phyloP scores from a whole-genome alignment of 2,329 filamentous ascomycete species.

The Aureobasidium sp. region DNA sequence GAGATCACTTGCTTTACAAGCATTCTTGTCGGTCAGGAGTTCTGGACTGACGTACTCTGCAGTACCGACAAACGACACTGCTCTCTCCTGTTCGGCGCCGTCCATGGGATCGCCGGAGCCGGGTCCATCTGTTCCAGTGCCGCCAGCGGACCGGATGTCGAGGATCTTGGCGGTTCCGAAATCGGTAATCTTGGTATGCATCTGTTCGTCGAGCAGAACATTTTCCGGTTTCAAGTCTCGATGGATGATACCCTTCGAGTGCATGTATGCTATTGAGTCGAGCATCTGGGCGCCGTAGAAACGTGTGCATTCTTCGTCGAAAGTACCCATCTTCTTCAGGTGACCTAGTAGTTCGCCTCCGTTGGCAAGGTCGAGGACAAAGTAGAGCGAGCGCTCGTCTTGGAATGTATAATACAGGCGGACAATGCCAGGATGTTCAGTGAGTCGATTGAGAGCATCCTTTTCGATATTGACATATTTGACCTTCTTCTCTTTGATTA shows the following conservation, averaged over 20 bases:
- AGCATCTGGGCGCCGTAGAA: constrained; percentile 96
- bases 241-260: constrained; percentile 90
- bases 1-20: constrained; percentile 93
- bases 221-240: constrained; percentile 96
- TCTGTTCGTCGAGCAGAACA: constrained; percentile 85
- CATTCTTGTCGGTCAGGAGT: constrained; percentile 91
- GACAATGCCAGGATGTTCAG: constrained; percentile 93
- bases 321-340: constrained; percentile 87
- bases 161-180: constrained; percentile 97
- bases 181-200: constrained; percentile 98
- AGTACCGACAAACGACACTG: constrained; percentile 93
- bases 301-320: constrained; percentile 86
- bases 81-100: constrained; percentile 58
- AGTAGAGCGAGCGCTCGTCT: constrained; percentile 91
- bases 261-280: constrained; percentile 97
- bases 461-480: constrained; percentile 99
- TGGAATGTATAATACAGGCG: constrained; percentile 98
- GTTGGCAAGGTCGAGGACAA: constrained; percentile 87
- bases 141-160: constrained; percentile 35
- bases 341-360: constrained; percentile 88
- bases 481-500: constrained; percentile 99
- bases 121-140: constrained; percentile 26
- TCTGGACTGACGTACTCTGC: constrained; percentile 98
- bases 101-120: constrained; percentile 43
- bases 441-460: constrained; percentile 90